Percentiles rank a stretch among this genome's conserved stretches.
phyloP scores from a whole-genome alignment of 2,329 filamentous ascomycete species.

The Neofusicoccum umdonicola region DNA sequence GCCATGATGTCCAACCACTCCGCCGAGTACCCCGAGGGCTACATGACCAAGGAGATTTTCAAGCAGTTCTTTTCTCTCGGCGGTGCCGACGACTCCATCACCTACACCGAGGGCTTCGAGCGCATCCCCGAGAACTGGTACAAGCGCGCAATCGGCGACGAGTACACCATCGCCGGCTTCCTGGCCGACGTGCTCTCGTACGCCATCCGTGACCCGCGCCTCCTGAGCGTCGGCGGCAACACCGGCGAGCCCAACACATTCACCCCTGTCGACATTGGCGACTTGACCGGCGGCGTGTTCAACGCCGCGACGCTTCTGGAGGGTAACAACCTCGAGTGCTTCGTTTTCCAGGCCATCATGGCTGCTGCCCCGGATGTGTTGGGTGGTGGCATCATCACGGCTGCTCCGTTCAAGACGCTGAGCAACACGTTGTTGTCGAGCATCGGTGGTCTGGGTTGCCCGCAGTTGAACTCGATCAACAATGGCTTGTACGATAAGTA shows the following conservation, averaged over 20 bases:
- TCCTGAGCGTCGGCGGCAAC: conserved; percentile 49
- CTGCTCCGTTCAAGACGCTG: conserved; percentile 9
- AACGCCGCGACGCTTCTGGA: conserved; percentile 35
- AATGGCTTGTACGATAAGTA: conserved; percentile 12
- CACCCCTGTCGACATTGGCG: conserved; percentile 43
- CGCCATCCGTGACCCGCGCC: conserved; percentile 8
- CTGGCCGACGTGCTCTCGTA: conserved; percentile 19
- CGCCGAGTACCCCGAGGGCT: conserved; percentile 32
- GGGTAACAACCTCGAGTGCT: conserved; percentile 38
- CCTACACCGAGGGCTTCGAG: too few species aligned
- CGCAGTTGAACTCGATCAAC: conserved; percentile 6
- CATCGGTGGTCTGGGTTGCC: conserved; percentile 9
- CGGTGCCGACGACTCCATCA: too few species aligned
- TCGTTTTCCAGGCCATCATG: conserved; percentile 27
- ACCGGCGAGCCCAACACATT: conserved; percentile 53
- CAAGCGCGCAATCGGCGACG: conserved; percentile 40
- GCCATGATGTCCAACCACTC: conserved; percentile 35
- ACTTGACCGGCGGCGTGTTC: conserved; percentile 45
- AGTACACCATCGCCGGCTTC: conserved; percentile 22
- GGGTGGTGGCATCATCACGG: conserved; percentile 5
- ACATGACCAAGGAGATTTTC: conserved; percentile 36
- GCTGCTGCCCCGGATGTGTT: conserved; percentile 17
- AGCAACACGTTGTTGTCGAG: conserved; percentile 9
- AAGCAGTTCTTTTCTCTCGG: conserved; percentile 42
- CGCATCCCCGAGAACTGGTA: too few species aligned